Conservation (phyloP, 2,329 filamentous ascomycete species). For the Chrysoporthe cubensis region DNA sequence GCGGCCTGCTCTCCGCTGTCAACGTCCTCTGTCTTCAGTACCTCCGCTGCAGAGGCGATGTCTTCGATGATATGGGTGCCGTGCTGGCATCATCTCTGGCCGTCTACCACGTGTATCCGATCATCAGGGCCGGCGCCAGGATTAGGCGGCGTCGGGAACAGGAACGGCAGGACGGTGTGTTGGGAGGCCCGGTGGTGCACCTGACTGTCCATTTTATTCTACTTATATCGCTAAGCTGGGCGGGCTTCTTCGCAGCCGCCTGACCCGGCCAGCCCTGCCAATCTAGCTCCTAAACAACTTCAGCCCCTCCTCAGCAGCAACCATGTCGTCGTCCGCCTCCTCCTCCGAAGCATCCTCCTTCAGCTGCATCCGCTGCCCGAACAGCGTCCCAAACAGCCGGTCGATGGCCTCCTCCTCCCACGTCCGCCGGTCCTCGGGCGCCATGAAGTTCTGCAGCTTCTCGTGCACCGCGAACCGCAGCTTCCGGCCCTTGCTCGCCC, state of each 20-base stretch:
- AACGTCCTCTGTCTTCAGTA: conserved; percentile 50
- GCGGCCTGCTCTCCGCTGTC: conserved; percentile 50
- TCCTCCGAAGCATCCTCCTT: conserved; percentile 60
- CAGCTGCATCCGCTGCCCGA: conserved; percentile 71
- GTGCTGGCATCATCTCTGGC: conserved; percentile 47
- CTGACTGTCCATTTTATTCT: conserved; percentile 46
- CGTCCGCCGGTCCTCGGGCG: conserved; percentile 75
- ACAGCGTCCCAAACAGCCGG: conserved; percentile 73
- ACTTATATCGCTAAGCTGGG: conserved; percentile 41
- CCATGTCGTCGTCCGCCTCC: conserved; percentile 50
- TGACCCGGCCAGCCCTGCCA: not conserved
- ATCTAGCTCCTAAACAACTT: conserved; percentile 54
- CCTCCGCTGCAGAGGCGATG: conserved; percentile 40
- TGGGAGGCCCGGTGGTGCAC: conserved; percentile 54
- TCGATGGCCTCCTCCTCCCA: conserved; percentile 86
- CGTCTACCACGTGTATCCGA: conserved; percentile 55
- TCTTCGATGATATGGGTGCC: conserved; percentile 39
- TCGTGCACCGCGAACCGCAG: conserved; percentile 94
- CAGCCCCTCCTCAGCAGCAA: conserved; percentile 57
- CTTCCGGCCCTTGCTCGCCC: conserved; percentile 93
- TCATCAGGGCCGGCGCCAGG: conserved; percentile 45
- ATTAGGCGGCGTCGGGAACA: conserved; percentile 32
- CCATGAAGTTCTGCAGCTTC: conserved; percentile 98
- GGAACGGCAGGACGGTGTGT: conserved; percentile 32
- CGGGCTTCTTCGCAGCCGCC: conserved; percentile 3